Conservation (phyloP, 768 basidiomycete species). For the Trametopsis cervina region DNA sequence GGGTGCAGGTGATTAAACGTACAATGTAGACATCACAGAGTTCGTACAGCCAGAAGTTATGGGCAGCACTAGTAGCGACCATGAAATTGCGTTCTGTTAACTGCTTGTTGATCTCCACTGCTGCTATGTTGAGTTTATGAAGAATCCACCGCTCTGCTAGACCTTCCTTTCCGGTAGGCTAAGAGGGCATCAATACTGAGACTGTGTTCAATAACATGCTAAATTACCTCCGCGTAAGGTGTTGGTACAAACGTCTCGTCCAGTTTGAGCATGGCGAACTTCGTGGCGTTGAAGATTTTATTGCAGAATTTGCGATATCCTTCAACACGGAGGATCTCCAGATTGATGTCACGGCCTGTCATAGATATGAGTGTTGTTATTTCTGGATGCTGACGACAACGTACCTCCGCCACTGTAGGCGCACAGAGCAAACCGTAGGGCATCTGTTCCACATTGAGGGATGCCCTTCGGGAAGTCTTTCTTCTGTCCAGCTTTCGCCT, state of each 20-base stretch:
- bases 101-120: conserved; percentile 66
- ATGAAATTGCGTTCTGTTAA: conserved; percentile 87
- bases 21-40: conserved; percentile 99
- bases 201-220: neutral
- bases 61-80: conserved; percentile 73
- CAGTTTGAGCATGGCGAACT: conserved; percentile 98
- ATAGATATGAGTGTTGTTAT: neutral
- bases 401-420: conserved; percentile 88
- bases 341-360: conserved; percentile 90
- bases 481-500: conserved; percentile 94
- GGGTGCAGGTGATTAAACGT: too few species aligned
- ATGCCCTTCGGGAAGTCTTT: conserved; percentile 99
- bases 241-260: conserved; percentile 78
- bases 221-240: conserved; percentile 52
- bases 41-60: conserved; percentile 98
- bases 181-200: neutral
- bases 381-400: conserved; percentile 6
- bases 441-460: conserved; percentile 97
- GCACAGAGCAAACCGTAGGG: conserved; percentile 89
- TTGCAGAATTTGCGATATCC: conserved; percentile 99
- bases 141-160: conserved; percentile 94
- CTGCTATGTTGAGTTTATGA: conserved; percentile 84
- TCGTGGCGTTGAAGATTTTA: conserved; percentile 98
- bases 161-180: conserved; percentile 87
- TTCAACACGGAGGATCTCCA: conserved; percentile 93